phyloP scores from a whole-genome alignment of 306 rosid genomes.

The Trifolium pratense region DNA sequence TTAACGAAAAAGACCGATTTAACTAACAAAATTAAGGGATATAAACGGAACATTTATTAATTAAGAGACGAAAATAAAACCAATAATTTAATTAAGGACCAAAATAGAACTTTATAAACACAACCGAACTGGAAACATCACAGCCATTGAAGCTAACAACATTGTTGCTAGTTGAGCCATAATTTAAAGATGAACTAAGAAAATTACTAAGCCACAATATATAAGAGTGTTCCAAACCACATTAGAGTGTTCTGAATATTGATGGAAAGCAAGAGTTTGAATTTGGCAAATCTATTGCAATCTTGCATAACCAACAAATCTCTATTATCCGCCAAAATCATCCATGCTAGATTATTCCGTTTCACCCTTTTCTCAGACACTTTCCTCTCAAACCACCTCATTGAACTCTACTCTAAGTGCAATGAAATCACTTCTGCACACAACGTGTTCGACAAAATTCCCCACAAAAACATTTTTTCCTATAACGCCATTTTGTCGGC shows the following conservation, averaged over 20 bases:
- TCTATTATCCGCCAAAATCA: conserved; percentile 50
- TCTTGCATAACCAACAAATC: conserved; percentile 60
- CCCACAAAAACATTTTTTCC: conserved; percentile 63
- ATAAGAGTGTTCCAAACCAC: too few species aligned
- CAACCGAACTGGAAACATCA: too few species aligned
- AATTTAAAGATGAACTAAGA: too few species aligned
- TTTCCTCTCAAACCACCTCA: conserved; percentile 61
- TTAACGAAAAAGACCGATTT: too few species aligned
- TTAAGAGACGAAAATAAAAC: too few species aligned
- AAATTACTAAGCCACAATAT: too few species aligned
- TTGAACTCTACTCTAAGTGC: conserved; percentile 67
- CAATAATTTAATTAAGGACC: too few species aligned
- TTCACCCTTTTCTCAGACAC: conserved; percentile 47
- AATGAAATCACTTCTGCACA: conserved; percentile 45
- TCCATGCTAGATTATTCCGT: conserved; percentile 63
- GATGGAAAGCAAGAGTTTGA: conserved; percentile 41
- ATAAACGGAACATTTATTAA: too few species aligned
- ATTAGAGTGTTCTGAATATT: background rate
- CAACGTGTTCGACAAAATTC: conserved; percentile 54
- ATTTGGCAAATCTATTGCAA: conserved; percentile 60
- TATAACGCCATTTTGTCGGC: conserved; percentile 71
- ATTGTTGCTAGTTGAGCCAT: too few species aligned
- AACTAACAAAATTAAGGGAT: too few species aligned
- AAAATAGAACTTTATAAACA: too few species aligned
- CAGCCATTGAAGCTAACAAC: too few species aligned